A percentile compares a stretch with the other conserved stretches of the same genome.
Conservation (phyloP, 2,329 filamentous ascomycete genomes). For the Aureobasidium leucospermi region DNA sequence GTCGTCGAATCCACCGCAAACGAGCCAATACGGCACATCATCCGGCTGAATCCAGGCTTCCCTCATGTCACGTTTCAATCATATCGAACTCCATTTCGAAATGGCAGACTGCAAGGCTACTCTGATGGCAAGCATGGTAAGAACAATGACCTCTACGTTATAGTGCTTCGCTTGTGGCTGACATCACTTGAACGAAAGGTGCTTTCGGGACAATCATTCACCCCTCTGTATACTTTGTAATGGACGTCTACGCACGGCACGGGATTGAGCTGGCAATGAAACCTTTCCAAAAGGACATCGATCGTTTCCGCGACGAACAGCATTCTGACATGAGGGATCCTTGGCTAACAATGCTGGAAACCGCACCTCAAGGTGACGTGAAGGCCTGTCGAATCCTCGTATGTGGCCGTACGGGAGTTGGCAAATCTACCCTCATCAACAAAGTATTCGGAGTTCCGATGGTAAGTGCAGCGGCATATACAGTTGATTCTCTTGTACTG, state of each 20-base stretch:
- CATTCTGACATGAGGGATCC: not conserved
- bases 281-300: not conserved
- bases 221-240: not conserved
- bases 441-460: not conserved
- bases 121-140: not conserved
- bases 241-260: not conserved
- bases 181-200: not conserved
- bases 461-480: not conserved
- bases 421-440: not conserved
- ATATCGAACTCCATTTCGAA: not conserved
- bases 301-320: not conserved
- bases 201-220: not conserved
- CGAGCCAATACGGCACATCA: not conserved
- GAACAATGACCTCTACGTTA: not conserved
- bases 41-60: not conserved
- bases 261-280: not conserved
- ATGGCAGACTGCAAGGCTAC: not conserved
- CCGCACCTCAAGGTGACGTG: not conserved
- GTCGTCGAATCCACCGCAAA: not conserved
- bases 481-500: not conserved
- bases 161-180: not conserved
- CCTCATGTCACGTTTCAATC: not conserved
- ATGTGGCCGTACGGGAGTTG: not conserved
- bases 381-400: not conserved
- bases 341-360: not conserved